Conservation (phyloP, 2,329 filamentous ascomycete species). For the Cercospora sp. region DNA sequence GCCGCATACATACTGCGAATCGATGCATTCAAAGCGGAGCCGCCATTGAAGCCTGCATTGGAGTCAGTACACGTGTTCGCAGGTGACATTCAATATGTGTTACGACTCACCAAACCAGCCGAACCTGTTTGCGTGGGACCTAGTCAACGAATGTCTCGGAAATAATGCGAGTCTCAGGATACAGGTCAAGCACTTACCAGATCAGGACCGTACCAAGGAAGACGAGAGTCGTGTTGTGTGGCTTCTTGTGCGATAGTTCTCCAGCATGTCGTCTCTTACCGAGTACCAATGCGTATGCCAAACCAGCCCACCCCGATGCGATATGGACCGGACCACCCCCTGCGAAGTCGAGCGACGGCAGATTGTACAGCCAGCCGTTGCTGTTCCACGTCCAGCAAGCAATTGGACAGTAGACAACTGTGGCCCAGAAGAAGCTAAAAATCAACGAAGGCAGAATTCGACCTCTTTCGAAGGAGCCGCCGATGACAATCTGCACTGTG, state of each 20-base stretch:
- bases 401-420: conserved; percentile 64
- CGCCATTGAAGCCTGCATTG: conserved; percentile 54
- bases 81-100: neutral
- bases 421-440: conserved; percentile 64
- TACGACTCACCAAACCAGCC: conserved; percentile 53
- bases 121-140: conserved; percentile 40
- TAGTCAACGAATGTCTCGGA: conserved; percentile 30
- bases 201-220: conserved; percentile 65
- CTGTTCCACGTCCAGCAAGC: conserved; percentile 68
- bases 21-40: conserved; percentile 55
- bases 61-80: neutral
- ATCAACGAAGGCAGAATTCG: conserved; percentile 64
- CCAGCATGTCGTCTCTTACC: conserved; percentile 57
- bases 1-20: conserved; percentile 57
- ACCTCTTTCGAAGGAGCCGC: conserved; percentile 64
- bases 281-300: conserved; percentile 64
- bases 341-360: conserved; percentile 61
- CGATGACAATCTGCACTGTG: conserved; percentile 65
- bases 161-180: conserved; percentile 41
- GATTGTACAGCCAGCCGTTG: conserved; percentile 64
- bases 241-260: conserved; percentile 54
- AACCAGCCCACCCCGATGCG: conserved; percentile 61
- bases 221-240: conserved; percentile 64
- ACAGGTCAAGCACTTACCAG: conserved; percentile 56
- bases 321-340: conserved; percentile 66